Evolutionary conservation across 2,329 filamentous ascomycete genomes (phyloP), one percentile per base, ranked within the genome.

Genomic region (Venturia carpophila): DNA sequence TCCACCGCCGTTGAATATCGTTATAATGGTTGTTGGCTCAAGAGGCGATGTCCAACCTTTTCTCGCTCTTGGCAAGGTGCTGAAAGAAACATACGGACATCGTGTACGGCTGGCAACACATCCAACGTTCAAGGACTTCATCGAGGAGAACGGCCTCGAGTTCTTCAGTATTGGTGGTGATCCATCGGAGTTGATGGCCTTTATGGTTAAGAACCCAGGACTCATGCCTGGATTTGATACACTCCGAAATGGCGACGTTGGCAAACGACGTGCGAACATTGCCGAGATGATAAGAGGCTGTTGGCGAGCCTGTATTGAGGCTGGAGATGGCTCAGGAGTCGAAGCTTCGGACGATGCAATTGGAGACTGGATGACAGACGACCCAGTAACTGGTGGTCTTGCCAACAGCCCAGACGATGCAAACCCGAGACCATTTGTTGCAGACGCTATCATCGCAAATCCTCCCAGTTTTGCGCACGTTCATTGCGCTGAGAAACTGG

Each of bases 131-230:
- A 77, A 78, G 67, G 73, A 78, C 63, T 81, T 82, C 65, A 79
- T 82, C 10, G 74, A 72, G 13, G 78, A 81, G 67, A 79, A 80
- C 69, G 79, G 79, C 1, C 68, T 82, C 41, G 79, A 82, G 65
- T 82, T 82, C 71, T 81, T 80, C 74, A 80, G 75, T 67, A 81
- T 82, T 66, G 79, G 79, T 21, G 79, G 79, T 4, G 79, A 82
- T 67, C 79, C 79, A 17, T 73, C 78, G 15, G 75, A 79, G 67
- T 74, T 82, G 47, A 82, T 82, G 79, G 90, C 91, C 3, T 95
- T 93, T 71, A 95, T 95, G 91, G 91, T 94, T 58, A 92, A 92
- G 75, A 89, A 94, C 69, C 90, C 91, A 0, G 90, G 91, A 0
- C 79, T 96, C 41, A 91, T 95, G 87, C 91, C 91, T 1, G 88